Conservation (phyloP, 176 grass and related monocot species). For the maize (Zea mays) region Zm-B73-REFERENCE-NAM-5.0 NC_050101.1:172185001-172185500, state of each 20-base stretch:
- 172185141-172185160: neutral
- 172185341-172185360: constrained; percentile 87
- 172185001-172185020: neutral
- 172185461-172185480: constrained; percentile 68
- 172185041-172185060: constrained; percentile 23
- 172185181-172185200: constrained; percentile 62
- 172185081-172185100: neutral
- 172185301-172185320: constrained; percentile 38
- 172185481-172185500: constrained; percentile 26
- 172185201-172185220: constrained; percentile 73
- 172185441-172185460: constrained; percentile 96
- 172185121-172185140: neutral
- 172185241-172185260: constrained; percentile 85
- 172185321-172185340: constrained; percentile 42
- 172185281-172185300: constrained; percentile 13
- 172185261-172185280: constrained; percentile 9
- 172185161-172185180: constrained; percentile 18
- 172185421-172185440: constrained; percentile 79
- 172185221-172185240: constrained; percentile 67
- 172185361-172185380: constrained; percentile 96
- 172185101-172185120: neutral
- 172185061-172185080: neutral
- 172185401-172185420: constrained; percentile 75
- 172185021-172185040: neutral
- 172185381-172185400: constrained; percentile 63